Percentiles rank a stretch among this genome's conserved stretches.
Evolutionary conservation across 768 basidiomycete species (phyloP).

Genomic region (Psilocybe sp.): DNA sequence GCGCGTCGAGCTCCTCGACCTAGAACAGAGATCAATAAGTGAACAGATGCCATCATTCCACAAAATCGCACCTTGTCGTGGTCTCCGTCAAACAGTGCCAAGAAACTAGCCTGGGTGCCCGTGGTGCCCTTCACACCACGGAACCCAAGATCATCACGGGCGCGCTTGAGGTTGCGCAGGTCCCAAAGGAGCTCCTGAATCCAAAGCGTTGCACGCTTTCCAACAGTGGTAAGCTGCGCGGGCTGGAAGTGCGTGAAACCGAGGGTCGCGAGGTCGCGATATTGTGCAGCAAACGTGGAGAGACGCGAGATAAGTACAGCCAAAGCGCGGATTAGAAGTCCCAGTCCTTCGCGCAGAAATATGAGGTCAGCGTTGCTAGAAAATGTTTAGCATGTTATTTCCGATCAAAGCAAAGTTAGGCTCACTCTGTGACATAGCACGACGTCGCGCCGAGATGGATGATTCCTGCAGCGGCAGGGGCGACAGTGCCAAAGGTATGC

Average conservation of each 20-base stretch:
- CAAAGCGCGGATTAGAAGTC: slow-evolving; percentile 84
- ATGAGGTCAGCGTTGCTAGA: slow-evolving; percentile 95
- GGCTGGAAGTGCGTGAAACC: slow-evolving; percentile 99
- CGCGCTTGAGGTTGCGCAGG: slow-evolving; percentile 86
- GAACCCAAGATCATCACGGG: slow-evolving; percentile 90
- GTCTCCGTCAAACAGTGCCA: slow-evolving; percentile 91
- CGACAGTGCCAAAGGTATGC: slow-evolving; percentile 92
- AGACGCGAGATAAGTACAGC: slow-evolving; percentile 88
- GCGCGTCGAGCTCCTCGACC: slow-evolving; percentile 86
- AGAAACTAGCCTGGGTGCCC: slow-evolving; percentile 95
- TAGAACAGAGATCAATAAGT: slow-evolving; percentile 18
- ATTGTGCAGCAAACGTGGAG: slow-evolving; percentile 77
- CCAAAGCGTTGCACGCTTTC: slow-evolving; percentile 96
- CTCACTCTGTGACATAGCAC: slow-evolving; percentile 97
- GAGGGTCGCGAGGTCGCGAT: slow-evolving; percentile 87
- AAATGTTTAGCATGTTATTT: neutral
- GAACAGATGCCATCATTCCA: neutral
- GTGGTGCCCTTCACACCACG: slow-evolving; percentile 99
- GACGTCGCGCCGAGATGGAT: slow-evolving; percentile 98
- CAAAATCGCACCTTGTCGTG: slow-evolving; percentile 70
- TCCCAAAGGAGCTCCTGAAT: slow-evolving; percentile 99
- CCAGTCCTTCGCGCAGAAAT: slow-evolving; percentile 86
- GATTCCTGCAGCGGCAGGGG: slow-evolving; percentile 92
- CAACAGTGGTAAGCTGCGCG: slow-evolving; percentile 96
- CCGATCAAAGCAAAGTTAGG: slow-evolving; percentile 8